A percentile compares a stretch with the other conserved stretches of the same genome.
These are phyloP conservation scores for Starmerella gropengiesseri DNA, from an alignment of 805 yeast species.

Conservation along the genomic window DNA sequence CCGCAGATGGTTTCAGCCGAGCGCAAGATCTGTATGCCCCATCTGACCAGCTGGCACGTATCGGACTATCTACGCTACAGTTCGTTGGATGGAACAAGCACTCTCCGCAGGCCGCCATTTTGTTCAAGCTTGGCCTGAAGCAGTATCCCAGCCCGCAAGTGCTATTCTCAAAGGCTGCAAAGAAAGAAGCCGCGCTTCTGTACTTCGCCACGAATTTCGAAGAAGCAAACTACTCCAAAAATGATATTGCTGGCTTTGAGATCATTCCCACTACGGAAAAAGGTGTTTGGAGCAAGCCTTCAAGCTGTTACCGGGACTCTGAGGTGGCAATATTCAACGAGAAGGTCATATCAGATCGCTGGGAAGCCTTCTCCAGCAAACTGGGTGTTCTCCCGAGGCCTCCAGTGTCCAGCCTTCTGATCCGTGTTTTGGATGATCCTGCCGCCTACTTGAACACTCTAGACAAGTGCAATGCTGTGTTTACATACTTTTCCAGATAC, in stretches of 20 bases:
- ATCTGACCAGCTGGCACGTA: slow-evolving; percentile 18
- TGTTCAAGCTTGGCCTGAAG: slow-evolving; percentile 28
- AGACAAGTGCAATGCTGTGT: slow-evolving; percentile 18
- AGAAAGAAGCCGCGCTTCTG: slow-evolving; percentile 21
- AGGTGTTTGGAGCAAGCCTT: slow-evolving; percentile 18
- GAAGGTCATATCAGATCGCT: slow-evolving; percentile 23
- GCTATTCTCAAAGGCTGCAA: slow-evolving; percentile 21
- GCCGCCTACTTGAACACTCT: slow-evolving; percentile 22
- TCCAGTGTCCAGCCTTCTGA: slow-evolving; percentile 18
- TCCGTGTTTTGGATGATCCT: slow-evolving; percentile 21
- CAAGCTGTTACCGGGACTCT: slow-evolving; percentile 23
- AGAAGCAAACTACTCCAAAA: slow-evolving; percentile 19
- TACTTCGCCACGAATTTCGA: slow-evolving; percentile 27
- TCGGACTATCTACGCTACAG: slow-evolving; percentile 27
- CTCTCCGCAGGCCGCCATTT: slow-evolving; percentile 26
- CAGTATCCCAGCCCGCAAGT: slow-evolving; percentile 23
- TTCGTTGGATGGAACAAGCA: slow-evolving; percentile 26
- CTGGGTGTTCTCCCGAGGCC: slow-evolving; percentile 30
- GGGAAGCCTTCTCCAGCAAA: slow-evolving; percentile 25
- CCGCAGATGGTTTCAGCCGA: not conserved
- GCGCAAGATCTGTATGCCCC: slow-evolving; percentile 28
- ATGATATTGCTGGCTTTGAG: slow-evolving; percentile 6
- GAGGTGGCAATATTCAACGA: slow-evolving; percentile 26
- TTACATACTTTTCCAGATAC: slow-evolving; percentile 26
- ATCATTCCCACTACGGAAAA: slow-evolving; percentile 22